Evolutionary conservation across 108 stramenopile genomes (phyloP).

Genomic region (Stephanodiscus minutulus): DNA sequence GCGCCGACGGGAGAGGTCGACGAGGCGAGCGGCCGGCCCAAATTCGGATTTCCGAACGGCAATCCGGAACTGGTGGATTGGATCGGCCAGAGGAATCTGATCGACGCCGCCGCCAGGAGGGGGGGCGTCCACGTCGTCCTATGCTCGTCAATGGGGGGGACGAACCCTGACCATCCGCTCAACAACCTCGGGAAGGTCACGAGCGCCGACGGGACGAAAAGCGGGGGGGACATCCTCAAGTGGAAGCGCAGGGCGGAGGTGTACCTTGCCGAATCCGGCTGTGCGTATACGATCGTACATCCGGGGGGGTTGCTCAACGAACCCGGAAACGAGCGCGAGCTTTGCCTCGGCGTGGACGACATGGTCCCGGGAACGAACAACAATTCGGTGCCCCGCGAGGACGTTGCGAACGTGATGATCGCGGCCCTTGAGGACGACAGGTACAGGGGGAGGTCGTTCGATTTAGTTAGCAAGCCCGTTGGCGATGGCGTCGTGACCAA

Average conservation of each 20-base stretch:
- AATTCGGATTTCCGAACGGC: slow-evolving; percentile 67
- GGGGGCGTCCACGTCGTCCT: slow-evolving; percentile 70
- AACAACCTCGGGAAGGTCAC: slow-evolving; percentile 65
- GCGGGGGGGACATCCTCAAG: slow-evolving; percentile 79
- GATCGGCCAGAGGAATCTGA: slow-evolving; percentile 85
- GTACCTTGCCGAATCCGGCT: slow-evolving; percentile 65
- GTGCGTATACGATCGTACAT: slow-evolving; percentile 87
- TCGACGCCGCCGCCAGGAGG: slow-evolving; percentile 66
- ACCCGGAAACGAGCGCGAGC: slow-evolving; percentile 70
- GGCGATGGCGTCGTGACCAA: slow-evolving; percentile 46
- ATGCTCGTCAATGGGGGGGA: slow-evolving; percentile 81
- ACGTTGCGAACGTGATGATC: slow-evolving; percentile 85
- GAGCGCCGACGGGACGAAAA: slow-evolving; percentile 54
- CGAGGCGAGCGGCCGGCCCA: slow-evolving; percentile 52
- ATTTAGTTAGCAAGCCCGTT: slow-evolving; percentile 55
- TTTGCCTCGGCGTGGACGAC: slow-evolving; percentile 83
- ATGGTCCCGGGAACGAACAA: slow-evolving; percentile 57
- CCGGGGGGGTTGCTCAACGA: slow-evolving; percentile 85
- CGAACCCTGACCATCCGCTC: slow-evolving; percentile 72
- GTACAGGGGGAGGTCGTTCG: slow-evolving; percentile 66
- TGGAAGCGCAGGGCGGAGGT: slow-evolving; percentile 81
- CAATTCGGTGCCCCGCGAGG: slow-evolving; percentile 78
- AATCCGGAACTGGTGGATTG: slow-evolving; percentile 80
- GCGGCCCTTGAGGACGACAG: slow-evolving; percentile 51
- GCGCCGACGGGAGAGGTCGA: slow-evolving; percentile 65